Evolutionary conservation across 2,329 filamentous ascomycete genomes (phyloP).

Genomic region (Nothopassalora personata): DNA sequence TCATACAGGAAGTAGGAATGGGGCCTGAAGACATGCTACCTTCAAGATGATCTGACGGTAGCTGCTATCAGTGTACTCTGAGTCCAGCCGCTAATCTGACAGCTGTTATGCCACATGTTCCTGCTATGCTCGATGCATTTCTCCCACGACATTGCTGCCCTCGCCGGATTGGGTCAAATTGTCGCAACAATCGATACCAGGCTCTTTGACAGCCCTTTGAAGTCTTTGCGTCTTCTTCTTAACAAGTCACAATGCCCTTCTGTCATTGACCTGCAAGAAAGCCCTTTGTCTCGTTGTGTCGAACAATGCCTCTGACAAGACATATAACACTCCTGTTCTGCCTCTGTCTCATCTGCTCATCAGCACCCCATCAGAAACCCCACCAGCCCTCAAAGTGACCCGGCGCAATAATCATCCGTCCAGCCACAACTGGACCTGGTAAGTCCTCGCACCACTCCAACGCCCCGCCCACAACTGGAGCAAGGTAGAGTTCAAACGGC

Average conservation of each 20-base stretch:
- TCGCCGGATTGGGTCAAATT: too few species aligned
- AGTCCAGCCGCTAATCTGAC: too few species aligned
- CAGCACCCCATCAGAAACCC: neutral
- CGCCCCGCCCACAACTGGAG: neutral
- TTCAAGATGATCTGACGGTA: too few species aligned
- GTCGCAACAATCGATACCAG: too few species aligned
- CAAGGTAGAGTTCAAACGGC: neutral
- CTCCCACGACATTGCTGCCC: too few species aligned
- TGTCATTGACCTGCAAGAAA: neutral
- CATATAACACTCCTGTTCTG: neutral
- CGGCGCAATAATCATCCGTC: neutral
- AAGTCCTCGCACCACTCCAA: neutral
- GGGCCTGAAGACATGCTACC: too few species aligned
- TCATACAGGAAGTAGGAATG: too few species aligned
- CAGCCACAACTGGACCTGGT: neutral
- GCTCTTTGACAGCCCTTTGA: neutral
- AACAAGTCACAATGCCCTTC: neutral
- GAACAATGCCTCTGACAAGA: neutral
- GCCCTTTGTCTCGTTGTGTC: neutral
- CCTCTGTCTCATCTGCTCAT: neutral
- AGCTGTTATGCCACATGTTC: too few species aligned
- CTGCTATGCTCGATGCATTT: too few species aligned
- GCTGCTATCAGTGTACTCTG: too few species aligned
- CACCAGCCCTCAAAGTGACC: neutral
- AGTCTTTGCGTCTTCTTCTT: neutral